Base-by-base conservation (phyloP, 2,329 filamentous ascomycete species). In the Fusarium illudens region DNA sequence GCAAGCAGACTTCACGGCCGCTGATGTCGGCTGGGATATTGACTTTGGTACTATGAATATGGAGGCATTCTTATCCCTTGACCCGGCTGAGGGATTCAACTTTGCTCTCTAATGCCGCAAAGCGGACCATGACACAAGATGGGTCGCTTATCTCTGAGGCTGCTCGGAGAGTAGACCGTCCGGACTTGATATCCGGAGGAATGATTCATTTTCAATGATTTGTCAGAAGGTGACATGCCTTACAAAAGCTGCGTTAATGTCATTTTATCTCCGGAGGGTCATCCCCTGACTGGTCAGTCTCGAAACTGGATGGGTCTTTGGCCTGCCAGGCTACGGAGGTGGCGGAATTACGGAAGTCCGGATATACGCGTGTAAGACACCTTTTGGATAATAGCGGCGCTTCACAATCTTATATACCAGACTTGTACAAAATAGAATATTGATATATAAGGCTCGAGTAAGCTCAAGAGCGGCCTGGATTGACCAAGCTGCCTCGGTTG, bases 1-100 rank as follows among this genome's bases (percentile, higher is more conserved):
- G 9, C 67, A 63, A 52, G 57, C 66, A 12, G 75, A 77, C 20
- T 73, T 76, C 5, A 75, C 73, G 17, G 68, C 73, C 22, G 73
- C 70, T 27, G 75, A 77, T 56, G 67, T 71, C 6, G 75, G 75
- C 3, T 75, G 75, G 70, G 68, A 75, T 20, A 73, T 76, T 51
- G 73, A 76, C 58, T 77, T 77, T 61, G 73, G 71, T 7, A 72
- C 69, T 5, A 77, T 75, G 73, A 76, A 77, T 37, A 76, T 77
- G 72, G 75, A 77, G 46, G 73, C 75, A 1, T 77, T 77, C 42
- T 37, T 77, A 37, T 77, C 75, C 25, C 72, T 77, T 19, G 75
- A 77, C 19, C 65, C 75, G 15, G 65, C 68, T 20, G 74, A 74
- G 36, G 63, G 62, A 10, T 73, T 73, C 32, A 73, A 71, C 34